phyloP scores from a whole-genome alignment of 2,329 filamentous ascomycete genomes.

The Epichloe uncinata region DNA sequence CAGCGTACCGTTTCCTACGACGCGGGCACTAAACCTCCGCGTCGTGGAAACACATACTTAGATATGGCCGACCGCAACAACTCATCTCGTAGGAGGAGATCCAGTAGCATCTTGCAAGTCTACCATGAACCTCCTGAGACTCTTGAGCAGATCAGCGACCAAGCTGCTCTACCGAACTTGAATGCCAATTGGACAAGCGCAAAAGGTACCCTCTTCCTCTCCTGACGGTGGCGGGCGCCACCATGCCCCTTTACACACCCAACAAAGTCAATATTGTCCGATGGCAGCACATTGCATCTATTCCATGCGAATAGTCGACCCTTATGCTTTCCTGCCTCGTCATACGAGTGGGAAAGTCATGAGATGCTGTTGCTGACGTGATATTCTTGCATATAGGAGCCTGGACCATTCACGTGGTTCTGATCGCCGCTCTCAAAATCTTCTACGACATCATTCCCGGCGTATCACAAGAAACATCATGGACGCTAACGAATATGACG shows the following conservation, averaged over 20 bases:
- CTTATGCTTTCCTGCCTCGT: background rate
- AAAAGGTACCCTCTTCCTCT: slow-evolving; percentile 57
- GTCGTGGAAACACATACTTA: slow-evolving; percentile 46
- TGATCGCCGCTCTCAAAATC: slow-evolving; percentile 86
- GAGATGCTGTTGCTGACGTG: background rate
- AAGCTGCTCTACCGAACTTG: slow-evolving; percentile 84
- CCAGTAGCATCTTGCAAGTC: slow-evolving; percentile 83
- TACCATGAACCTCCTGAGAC: slow-evolving; percentile 96
- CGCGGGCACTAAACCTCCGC: slow-evolving; percentile 58
- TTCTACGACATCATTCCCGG: slow-evolving; percentile 94
- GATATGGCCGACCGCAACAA: slow-evolving; percentile 49
- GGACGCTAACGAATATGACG: slow-evolving; percentile 96
- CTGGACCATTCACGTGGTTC: slow-evolving; percentile 92
- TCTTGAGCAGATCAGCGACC: slow-evolving; percentile 93
- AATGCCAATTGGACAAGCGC: slow-evolving; percentile 99
- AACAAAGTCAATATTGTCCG: background rate
- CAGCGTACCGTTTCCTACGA: slow-evolving; percentile 87
- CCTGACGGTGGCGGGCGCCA: background rate
- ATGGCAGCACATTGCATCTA: background rate
- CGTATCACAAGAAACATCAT: slow-evolving; percentile 94
- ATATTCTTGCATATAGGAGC: slow-evolving; percentile 49
- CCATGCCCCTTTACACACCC: background rate
- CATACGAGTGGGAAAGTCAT: background rate
- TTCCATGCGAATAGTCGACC: background rate
- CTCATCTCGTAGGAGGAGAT: slow-evolving; percentile 72